A percentile compares a stretch with the other conserved stretches of the same genome.
Evolutionary conservation across 257 asterid genomes (phyloP).

Genomic region (Pogostemon cablin): DNA sequence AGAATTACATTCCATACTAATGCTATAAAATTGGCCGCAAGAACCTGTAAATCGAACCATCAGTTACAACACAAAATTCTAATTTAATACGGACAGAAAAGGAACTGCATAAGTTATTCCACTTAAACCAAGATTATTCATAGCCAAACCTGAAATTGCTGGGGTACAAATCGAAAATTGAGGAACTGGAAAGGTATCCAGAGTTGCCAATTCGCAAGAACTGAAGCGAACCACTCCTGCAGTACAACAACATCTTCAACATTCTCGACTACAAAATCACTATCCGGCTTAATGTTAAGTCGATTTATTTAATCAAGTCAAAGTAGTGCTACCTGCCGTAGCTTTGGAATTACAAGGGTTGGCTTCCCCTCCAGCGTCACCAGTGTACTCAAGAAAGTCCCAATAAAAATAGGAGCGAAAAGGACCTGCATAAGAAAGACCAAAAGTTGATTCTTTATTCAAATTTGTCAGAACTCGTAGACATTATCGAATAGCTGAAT

Average conservation of each 20-base stretch:
- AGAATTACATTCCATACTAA: conserved; percentile 82
- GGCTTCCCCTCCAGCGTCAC: conserved; percentile 78
- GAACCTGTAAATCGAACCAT: conserved; percentile 57
- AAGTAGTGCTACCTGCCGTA: conserved; percentile 60
- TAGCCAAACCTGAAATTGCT: conserved; percentile 82
- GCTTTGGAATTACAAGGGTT: conserved; percentile 70
- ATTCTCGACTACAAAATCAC: background rate
- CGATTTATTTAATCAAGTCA: too few relatives aligned
- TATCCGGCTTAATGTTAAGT: too few relatives aligned
- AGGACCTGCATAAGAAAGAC: conserved; percentile 53
- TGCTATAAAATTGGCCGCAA: conserved; percentile 81
- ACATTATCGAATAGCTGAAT: conserved; percentile 23
- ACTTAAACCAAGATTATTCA: background rate
- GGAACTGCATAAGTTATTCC: too few relatives aligned
- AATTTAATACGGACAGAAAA: background rate
- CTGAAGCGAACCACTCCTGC: conserved; percentile 93
- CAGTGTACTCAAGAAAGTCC: conserved; percentile 60
- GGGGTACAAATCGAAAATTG: conserved; percentile 92
- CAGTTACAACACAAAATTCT: background rate
- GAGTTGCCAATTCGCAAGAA: conserved; percentile 91
- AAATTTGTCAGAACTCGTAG: background rate
- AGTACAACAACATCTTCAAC: conserved; percentile 16
- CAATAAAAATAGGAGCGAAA: conserved; percentile 79
- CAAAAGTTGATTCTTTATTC: conserved; percentile 7
- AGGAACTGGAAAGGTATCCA: conserved; percentile 98